A percentile compares a stretch with the other conserved stretches of the same genome.
These are phyloP conservation scores for Coemansia sp. DNA, from an alignment of 192 early-diverging fungal species.

Conservation along the genomic window DNA sequence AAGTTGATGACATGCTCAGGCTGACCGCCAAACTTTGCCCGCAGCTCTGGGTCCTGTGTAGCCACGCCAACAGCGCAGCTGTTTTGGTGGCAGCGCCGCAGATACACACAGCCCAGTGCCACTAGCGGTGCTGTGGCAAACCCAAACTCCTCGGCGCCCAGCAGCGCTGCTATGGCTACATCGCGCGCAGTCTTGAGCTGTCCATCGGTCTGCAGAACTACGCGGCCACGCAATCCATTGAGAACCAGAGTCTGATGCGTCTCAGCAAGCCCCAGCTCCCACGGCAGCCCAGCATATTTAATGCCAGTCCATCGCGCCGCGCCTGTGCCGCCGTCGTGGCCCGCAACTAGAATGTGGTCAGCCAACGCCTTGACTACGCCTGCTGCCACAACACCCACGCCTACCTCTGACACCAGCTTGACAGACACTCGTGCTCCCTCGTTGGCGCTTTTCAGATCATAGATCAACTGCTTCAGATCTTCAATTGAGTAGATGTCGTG, in stretches of 20 bases:
- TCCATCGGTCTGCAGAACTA: conserved; percentile 96
- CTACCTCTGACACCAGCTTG: conserved; percentile 96
- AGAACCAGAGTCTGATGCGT: conserved; percentile 98
- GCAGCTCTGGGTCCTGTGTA: conserved; percentile 91
- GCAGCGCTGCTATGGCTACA: conserved; percentile 93
- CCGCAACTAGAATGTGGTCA: conserved; percentile 90
- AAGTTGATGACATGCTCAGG: conserved; percentile 99
- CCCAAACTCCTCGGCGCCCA: conserved; percentile 99
- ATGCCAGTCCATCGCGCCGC: conserved; percentile 97
- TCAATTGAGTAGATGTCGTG: conserved; percentile 99
- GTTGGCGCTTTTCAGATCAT: conserved; percentile 95
- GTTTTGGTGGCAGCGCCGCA: conserved; percentile 89
- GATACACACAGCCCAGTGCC: conserved; percentile 93
- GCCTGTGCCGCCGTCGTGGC: conserved; percentile 99
- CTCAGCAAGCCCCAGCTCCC: conserved; percentile 99
- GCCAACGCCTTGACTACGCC: conserved; percentile 98
- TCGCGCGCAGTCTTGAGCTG: conserved; percentile 97
- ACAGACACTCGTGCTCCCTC: conserved; percentile 88
- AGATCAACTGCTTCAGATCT: conserved; percentile 98
- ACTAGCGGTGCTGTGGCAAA: conserved; percentile 99
- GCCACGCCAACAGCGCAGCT: conserved; percentile 98
- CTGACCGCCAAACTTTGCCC: conserved; percentile 88
- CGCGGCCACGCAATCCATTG: conserved; percentile 93
- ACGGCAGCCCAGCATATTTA: conserved; percentile 96
- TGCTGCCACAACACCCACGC: conserved; percentile 94